A percentile compares a stretch with the other conserved stretches of the same genome.
Conservation (phyloP, 2,329 filamentous ascomycete genomes). For the Nothophaeocryptopus gaeumannii region DNA sequence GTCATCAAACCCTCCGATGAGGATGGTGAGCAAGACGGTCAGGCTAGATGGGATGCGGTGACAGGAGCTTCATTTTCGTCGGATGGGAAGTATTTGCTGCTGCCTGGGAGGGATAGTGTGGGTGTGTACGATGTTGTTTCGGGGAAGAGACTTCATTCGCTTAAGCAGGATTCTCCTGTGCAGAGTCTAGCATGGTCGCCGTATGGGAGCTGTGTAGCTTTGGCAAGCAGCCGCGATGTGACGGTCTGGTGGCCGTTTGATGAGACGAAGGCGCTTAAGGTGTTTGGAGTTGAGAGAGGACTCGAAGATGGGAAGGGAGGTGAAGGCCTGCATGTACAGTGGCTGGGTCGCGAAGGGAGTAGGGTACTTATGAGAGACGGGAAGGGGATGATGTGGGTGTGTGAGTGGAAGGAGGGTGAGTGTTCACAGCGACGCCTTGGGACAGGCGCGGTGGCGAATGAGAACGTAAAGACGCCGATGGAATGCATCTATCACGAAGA, state of each 20-base stretch:
- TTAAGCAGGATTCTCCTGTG: neutral
- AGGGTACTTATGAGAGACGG: slow-evolving; percentile 12
- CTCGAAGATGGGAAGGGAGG: slow-evolving; percentile 2
- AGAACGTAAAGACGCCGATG: too few relatives aligned
- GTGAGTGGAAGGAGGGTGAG: slow-evolving; percentile 2
- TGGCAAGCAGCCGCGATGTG: neutral
- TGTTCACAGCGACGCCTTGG: neutral
- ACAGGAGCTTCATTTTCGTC: slow-evolving; percentile 15
- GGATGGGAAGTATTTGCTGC: slow-evolving; percentile 16
- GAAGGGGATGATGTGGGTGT: slow-evolving; percentile 11
- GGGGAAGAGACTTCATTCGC: neutral
- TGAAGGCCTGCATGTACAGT: neutral
- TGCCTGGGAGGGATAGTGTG: slow-evolving; percentile 9
- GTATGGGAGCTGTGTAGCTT: neutral
- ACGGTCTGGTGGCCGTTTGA: slow-evolving; percentile 8
- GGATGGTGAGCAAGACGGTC: slow-evolving; percentile 1
- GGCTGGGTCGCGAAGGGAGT: slow-evolving; percentile 7
- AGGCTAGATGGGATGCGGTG: slow-evolving; percentile 6
- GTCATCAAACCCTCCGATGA: slow-evolving; percentile 14
- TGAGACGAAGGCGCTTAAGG: too few relatives aligned
- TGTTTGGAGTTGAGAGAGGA: neutral
- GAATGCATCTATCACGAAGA: slow-evolving; percentile 3
- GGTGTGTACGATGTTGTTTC: slow-evolving; percentile 6
- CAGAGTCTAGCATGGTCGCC: slow-evolving; percentile 9
- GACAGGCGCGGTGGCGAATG: too few relatives aligned